These are phyloP conservation scores for Buxus sempervirens DNA, from an alignment of 164 flowering plant species.

Conservation along the genomic window DNA sequence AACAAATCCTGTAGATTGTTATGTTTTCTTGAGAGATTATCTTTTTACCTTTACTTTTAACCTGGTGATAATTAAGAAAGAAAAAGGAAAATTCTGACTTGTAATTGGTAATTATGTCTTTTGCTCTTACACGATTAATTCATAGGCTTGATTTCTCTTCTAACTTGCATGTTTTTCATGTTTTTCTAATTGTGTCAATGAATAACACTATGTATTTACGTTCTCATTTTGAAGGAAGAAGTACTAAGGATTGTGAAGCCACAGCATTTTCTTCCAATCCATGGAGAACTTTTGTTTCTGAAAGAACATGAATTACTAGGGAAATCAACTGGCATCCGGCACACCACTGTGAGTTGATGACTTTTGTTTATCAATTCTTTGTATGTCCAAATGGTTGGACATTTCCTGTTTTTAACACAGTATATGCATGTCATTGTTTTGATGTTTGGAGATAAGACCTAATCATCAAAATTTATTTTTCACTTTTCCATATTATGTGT, in stretches of 20 bases:
- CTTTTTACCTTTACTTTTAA: neutral
- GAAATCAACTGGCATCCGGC: slow-evolving; percentile 88
- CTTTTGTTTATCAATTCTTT: neutral
- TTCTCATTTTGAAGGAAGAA: slow-evolving; percentile 67
- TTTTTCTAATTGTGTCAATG: slow-evolving; percentile 4
- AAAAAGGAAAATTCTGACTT: neutral
- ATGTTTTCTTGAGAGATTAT: neutral
- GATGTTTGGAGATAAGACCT: neutral
- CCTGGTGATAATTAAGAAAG: neutral
- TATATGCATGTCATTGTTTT: neutral
- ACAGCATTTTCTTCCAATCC: slow-evolving; percentile 93
- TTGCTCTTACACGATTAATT: slow-evolving; percentile 4
- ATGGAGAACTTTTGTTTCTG: slow-evolving; percentile 95
- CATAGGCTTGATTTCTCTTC: neutral
- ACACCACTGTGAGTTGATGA: slow-evolving; percentile 75
- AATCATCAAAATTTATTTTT: too few species aligned
- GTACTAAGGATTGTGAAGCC: slow-evolving; percentile 93
- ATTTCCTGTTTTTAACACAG: neutral
- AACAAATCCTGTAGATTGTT: too few species aligned
- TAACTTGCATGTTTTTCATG: neutral
- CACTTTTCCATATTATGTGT: neutral
- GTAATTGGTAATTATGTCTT: neutral
- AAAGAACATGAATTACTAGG: slow-evolving; percentile 97
- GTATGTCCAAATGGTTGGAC: neutral
- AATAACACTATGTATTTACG: neutral